Base-by-base conservation (phyloP, 495 filamentous ascomycete species). In the Aspergillus cristatus region DNA sequence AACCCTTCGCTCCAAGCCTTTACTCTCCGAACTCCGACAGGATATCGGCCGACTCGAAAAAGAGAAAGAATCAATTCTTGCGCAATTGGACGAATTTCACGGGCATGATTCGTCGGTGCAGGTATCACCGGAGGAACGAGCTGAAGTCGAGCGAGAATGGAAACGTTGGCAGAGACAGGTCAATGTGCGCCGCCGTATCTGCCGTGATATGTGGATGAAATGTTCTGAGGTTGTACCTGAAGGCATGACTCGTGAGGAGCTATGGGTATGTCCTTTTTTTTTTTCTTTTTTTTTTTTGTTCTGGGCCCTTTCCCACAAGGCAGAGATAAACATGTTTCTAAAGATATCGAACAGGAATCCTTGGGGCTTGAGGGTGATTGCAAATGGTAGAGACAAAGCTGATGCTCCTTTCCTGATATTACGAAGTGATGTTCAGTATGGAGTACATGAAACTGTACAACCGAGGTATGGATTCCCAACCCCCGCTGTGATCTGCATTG, bases 81-180 rank as follows among this genome's bases (percentile, higher is more conserved):
- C 43, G 6, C 61, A 62, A 2, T 43, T 83, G 28, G 47, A 42
- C 7, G 51, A 37, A 14, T 53, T 72, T 20, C 60, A 57, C 20
- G 48, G 41, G 4, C 20, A 24, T 4, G 33, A 28, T 12, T 43
- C 43, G 10, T 37, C 52, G 2, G 63, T 63, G 2, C 52, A 54
- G 31, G 56, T 79, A 2, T 61, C 57, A 13, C 47, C 51, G 12
- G 63, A 68, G 35, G 74, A 78, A 46, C 58, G 61, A 39, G 63
- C 62, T 32, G 45, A 47, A 12, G 61, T 72, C 14, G 67, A 76
- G 34, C 49, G 43, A 31, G 68, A 73, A 33, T 74, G 62, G 61
- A 65, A 59, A 36, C 47, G 57, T 31, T 83, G 78, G 79, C 53
- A 56, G 36, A 57, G 39, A 22, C 65, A 65, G 33, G 67, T 58